Evolutionary conservation across 345 rosid species (phyloP), one percentile per base, ranked within the genome.

Genomic region (Salix purpurea): DNA sequence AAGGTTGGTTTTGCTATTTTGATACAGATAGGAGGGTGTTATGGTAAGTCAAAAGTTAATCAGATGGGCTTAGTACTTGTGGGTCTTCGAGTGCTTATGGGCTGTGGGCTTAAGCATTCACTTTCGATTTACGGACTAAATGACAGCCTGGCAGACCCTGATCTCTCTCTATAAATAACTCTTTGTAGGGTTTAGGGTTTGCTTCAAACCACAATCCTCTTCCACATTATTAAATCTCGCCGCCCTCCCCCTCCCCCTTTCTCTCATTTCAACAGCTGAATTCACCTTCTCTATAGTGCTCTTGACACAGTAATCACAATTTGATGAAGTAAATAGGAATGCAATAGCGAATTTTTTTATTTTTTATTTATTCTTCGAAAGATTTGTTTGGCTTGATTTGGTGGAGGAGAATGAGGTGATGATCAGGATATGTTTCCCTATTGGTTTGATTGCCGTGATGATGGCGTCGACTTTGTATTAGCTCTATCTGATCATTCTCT

Each of bases 381-480:
- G 2, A 8, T 69, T 68, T 67, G 44, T 18, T 18, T 67, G 37
- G 37, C 61, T 26, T 52, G 42, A 14, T 12, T 32, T 69, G 8
- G 12, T 23, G 12, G 7, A 21, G 61, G 82, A 77, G 84, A 79
- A 74, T 79, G 87, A 81, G 36, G 50, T 83, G 87, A 87, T 79
- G 86, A 84, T 75, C 48, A 34, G 14, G 46, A 64, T 67, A 65
- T 56, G 68, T 46, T 84, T 84, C 85, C 86, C 89, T 84, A 81
- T 84, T 84, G 87, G 89, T 87, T 87, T 87, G 89, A 84, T 83
- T 23, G 87, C 89, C 86, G 82, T 2, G 23, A 84, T 87, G 89
- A 87, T 87, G 87, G 87, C 86, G 72, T 67, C 58, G 39, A 64
- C 70, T 75, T 19, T 73, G 88, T 83, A 78, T 83, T 85, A 83